These are phyloP conservation scores for Periconia sp. DNA, from an alignment of 2,329 filamentous ascomycete genomes.

Conservation along the genomic window DNA sequence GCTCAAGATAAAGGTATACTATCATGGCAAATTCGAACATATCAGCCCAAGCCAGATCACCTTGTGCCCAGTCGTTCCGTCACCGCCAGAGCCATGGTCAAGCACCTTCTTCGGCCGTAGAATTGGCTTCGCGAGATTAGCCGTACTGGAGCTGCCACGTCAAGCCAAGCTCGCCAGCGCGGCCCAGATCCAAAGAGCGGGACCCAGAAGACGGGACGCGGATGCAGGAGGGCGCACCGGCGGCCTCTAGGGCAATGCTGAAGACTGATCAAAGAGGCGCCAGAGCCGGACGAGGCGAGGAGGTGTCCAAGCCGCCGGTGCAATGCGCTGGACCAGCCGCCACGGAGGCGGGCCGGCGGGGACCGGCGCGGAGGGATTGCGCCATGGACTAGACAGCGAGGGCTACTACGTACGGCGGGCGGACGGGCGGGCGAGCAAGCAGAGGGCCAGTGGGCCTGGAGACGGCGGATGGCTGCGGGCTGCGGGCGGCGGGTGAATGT, in stretches of 20 bases:
- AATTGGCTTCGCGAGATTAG: background rate
- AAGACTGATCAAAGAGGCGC: slow-evolving; percentile 13
- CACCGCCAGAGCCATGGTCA: background rate
- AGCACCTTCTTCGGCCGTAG: background rate
- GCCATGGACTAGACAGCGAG: slow-evolving; percentile 4
- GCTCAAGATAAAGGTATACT: too few relatives aligned
- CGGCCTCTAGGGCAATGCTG: slow-evolving; percentile 1
- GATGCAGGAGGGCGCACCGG: slow-evolving; percentile 10
- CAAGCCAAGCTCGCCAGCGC: slow-evolving; percentile 6
- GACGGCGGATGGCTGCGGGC: background rate
- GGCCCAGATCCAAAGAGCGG: slow-evolving; percentile 4
- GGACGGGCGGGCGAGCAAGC: background rate
- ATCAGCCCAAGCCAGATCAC: too few relatives aligned
- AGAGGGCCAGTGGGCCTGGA: background rate
- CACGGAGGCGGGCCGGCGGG: slow-evolving; percentile 2
- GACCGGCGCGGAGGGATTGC: slow-evolving; percentile 1
- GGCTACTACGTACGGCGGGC: background rate
- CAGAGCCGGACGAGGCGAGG: slow-evolving; percentile 1
- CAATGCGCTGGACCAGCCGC: slow-evolving; percentile 9
- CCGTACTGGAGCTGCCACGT: slow-evolving; percentile 7
- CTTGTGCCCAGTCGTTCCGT: too few relatives aligned
- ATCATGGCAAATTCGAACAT: too few relatives aligned
- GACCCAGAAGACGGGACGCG: slow-evolving; percentile 4
- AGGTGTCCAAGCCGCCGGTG: slow-evolving; percentile 10
- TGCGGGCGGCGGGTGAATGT: background rate